Evolutionary conservation across 140 eudicot genomes (phyloP).

Genomic region (Anethum foeniculum): DNA sequence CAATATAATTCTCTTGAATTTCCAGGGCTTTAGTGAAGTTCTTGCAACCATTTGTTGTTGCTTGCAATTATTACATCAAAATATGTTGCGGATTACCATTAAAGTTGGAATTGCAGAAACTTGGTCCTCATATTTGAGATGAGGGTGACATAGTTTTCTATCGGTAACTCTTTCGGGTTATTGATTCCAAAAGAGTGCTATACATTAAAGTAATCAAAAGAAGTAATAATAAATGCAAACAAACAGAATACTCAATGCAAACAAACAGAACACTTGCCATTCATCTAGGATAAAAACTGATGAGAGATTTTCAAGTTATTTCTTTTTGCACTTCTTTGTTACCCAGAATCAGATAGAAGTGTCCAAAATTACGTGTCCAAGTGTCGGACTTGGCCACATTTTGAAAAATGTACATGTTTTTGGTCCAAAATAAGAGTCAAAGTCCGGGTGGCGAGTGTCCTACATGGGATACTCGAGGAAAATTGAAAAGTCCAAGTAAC

Average conservation of each 20-base stretch:
- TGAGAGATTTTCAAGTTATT: not conserved
- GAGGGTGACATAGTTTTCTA: not conserved
- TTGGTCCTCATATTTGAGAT: not conserved
- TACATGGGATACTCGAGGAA: no score
- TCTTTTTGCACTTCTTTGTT: no score
- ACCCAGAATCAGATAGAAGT: no score
- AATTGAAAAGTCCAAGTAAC: no score
- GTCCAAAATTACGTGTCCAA: no score
- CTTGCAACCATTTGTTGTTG: not conserved
- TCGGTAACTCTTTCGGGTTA: not conserved
- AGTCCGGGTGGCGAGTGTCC: no score
- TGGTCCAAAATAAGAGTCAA: no score
- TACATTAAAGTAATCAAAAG: not conserved
- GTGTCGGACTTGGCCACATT: no score
- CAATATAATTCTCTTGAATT: not conserved
- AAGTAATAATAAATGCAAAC: no score
- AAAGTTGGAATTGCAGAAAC: not conserved
- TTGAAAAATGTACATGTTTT: no score
- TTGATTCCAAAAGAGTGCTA: not conserved
- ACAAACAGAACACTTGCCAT: not conserved
- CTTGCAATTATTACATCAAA: not conserved
- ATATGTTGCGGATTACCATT: not conserved
- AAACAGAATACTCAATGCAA: not conserved
- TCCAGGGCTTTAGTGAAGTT: not conserved
- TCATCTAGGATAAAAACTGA: not conserved